phyloP scores from a whole-genome alignment of 73 alveolate species.

The Paramecium octaurelia region DNA sequence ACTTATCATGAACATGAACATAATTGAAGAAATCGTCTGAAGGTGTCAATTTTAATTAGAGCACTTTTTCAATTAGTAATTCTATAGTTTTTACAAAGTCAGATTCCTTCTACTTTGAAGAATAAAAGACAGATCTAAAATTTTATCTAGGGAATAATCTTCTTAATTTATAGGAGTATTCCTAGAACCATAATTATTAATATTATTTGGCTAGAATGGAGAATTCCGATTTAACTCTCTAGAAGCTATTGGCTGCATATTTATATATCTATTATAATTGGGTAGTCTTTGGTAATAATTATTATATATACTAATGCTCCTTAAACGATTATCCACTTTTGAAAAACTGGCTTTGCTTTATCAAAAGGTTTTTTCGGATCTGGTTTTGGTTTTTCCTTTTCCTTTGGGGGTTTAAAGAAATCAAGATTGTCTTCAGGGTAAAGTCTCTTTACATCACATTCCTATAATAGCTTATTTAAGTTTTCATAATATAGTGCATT shows the following conservation, averaged over 20 bases:
- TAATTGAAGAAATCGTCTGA: slow-evolving; percentile 21
- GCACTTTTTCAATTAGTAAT: not conserved
- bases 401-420: slow-evolving; percentile 7
- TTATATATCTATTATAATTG: not conserved
- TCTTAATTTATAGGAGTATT: slow-evolving; percentile 9
- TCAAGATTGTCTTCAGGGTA: slow-evolving; percentile 1
- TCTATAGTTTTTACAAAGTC: slow-evolving; percentile 32
- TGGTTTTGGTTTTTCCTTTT: not conserved
- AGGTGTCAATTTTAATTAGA: not conserved
- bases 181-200: not conserved
- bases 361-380: slow-evolving; percentile 47
- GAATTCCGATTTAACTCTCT: slow-evolving; percentile 18
- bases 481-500: not conserved
- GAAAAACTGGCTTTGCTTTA: not conserved
- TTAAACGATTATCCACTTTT: not conserved
- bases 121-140: slow-evolving; percentile 31
- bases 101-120: not conserved
- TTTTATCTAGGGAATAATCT: slow-evolving; percentile 27
- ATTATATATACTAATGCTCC: not conserved
- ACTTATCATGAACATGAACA: slow-evolving; percentile 44
- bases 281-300: not conserved
- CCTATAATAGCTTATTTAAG: not conserved
- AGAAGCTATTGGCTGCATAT: not conserved
- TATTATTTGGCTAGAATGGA: not conserved
- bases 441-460: slow-evolving; percentile 13